Evolutionary conservation across 345 rosid genomes (phyloP).

Genomic region (Acer campestre): DNA sequence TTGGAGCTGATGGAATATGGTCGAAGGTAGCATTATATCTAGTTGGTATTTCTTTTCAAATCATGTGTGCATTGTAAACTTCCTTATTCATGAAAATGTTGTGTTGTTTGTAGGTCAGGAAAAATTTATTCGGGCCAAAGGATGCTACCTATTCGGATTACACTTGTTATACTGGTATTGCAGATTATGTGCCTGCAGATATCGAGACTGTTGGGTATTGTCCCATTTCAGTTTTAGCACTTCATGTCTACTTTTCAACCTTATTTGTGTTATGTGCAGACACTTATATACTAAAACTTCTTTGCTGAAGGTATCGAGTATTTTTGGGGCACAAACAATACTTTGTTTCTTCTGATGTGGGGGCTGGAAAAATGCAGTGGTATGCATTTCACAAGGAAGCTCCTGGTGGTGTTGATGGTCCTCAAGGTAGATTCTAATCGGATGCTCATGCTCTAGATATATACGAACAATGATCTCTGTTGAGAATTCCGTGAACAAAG

Average conservation of each 20-base stretch:
- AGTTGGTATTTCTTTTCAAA: background rate
- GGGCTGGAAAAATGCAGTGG: conserved; percentile 99
- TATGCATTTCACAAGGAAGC: conserved; percentile 88
- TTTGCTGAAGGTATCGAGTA: conserved; percentile 69
- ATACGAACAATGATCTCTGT: background rate
- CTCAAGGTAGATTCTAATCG: conserved; percentile 44
- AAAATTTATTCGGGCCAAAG: conserved; percentile 68
- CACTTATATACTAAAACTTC: conserved; percentile 17
- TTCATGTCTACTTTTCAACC: conserved; percentile 2
- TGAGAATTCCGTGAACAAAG: background rate
- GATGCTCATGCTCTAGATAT: conserved; percentile 23
- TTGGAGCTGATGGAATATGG: conserved; percentile 97
- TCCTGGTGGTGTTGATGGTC: conserved; percentile 74
- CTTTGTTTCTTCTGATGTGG: conserved; percentile 96
- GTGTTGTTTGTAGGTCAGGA: conserved; percentile 68
- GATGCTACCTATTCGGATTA: conserved; percentile 83
- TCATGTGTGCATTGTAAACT: background rate
- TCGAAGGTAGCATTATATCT: conserved; percentile 69
- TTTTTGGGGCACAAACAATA: conserved; percentile 96
- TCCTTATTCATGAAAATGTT: background rate
- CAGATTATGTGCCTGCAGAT: conserved; percentile 89
- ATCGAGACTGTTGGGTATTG: conserved; percentile 91
- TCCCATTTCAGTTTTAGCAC: conserved; percentile 18
- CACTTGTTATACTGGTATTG: conserved; percentile 95
- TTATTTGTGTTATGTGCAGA: background rate